Conservation (phyloP, 2,329 filamentous ascomycete genomes). For the Ophiostoma tasmaniense region DNA sequence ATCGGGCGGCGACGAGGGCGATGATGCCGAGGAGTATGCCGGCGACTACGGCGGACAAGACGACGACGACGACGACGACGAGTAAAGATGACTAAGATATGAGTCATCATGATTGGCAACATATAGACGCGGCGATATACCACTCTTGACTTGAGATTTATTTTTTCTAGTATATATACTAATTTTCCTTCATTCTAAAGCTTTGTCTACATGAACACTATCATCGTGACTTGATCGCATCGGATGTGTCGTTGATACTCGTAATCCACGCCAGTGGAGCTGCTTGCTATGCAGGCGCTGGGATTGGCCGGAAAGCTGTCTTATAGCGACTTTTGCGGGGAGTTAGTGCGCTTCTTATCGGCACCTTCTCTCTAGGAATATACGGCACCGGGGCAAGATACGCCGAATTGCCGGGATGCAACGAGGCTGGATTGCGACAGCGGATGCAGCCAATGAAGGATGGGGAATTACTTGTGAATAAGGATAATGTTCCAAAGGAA, state of each 20-base stretch:
- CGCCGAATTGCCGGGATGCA: not conserved
- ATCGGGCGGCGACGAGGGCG: not conserved
- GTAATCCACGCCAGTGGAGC: not conserved
- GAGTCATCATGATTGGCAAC: constrained; percentile 1
- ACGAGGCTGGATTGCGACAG: not conserved
- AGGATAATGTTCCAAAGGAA: too few species aligned
- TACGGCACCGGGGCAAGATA: not conserved
- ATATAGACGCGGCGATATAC: not conserved
- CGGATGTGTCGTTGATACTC: not conserved
- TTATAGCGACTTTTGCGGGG: not conserved
- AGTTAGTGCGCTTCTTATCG: not conserved
- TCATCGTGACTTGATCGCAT: not conserved
- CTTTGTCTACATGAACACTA: not conserved
- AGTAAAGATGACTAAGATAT: not conserved
- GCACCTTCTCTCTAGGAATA: not conserved
- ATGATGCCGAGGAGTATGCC: not conserved
- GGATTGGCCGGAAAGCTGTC: constrained; percentile 2
- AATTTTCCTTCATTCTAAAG: not conserved
- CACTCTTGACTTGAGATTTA: not conserved
- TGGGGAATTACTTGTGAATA: not conserved
- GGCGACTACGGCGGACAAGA: constrained; percentile 6
- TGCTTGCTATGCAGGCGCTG: not conserved
- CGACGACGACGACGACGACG: not conserved
- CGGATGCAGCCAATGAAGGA: not conserved
- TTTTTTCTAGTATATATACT: not conserved